Evolutionary conservation across 164 flowering plant species (phyloP), one percentile per base, ranked within the genome.

Genomic region (Macadamia tetraphylla): DNA sequence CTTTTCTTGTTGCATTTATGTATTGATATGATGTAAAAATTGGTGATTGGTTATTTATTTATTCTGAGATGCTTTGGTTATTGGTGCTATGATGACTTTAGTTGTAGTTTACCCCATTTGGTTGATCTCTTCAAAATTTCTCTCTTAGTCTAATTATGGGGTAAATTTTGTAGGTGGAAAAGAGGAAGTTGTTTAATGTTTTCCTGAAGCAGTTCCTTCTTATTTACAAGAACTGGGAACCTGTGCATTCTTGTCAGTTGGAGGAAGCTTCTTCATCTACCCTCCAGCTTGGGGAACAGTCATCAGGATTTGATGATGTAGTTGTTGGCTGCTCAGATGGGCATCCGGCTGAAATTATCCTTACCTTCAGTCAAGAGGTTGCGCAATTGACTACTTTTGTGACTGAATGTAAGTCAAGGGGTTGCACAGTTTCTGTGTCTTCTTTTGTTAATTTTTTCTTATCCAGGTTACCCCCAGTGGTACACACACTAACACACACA

Each of bases 261-360:
- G 51, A 75, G 65, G 92, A 84, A 63, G 73, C 64, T 76, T 80
- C 80, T 66, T 65, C 74, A 32, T 68, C 73, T 65, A 58, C 78
- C 66, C 29, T 64, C 48, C 64, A 73, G n/a, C 35, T 77, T 56
- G 68, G 64, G 48, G 89, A 83, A 29, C 59, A 71, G 76, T 61
- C 76, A 32, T 74, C 81, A 69, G 67, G 63, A 63, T 59, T 65
- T 71, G 77, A 78, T 71, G 83, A 83, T 74, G 67, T 73, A 48
- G 68, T 85, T 66, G 65, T 84, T 72, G 99, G 99, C 43, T 92
- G 99, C 82, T 85, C 82, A 71, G 76, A 76, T 78, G 97, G 97
- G 52, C 97, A 94, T 76, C 99, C 99, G 69, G 80, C 92, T 68
- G 97, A 90, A 80, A 58, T 90, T 61, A 80, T 92, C 70, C 66